These are phyloP conservation scores for Crucibulum laeve DNA, from an alignment of 768 basidiomycete species.

Conservation along the genomic window DNA sequence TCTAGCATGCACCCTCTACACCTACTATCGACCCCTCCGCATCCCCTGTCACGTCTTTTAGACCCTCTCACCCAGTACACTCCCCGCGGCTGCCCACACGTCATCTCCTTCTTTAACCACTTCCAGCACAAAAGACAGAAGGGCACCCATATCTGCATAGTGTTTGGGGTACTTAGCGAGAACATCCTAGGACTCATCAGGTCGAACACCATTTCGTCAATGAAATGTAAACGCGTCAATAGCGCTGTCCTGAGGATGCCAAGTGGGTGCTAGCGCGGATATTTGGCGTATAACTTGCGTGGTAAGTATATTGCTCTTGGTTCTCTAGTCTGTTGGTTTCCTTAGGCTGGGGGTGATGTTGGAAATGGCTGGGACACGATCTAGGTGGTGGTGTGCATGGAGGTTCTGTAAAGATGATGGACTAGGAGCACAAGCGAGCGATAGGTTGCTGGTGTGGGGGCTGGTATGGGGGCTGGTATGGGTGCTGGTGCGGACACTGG, in stretches of 20 bases:
- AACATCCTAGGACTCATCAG: slow-evolving; percentile 95
- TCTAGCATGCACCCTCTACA: slow-evolving; percentile 83
- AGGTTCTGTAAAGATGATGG: too few relatives aligned
- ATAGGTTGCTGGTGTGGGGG: too few relatives aligned
- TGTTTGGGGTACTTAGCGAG: slow-evolving; percentile 97
- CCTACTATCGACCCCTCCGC: slow-evolving; percentile 46
- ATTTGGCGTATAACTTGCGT: slow-evolving; percentile 96
- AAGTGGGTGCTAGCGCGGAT: slow-evolving; percentile 93
- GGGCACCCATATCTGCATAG: slow-evolving; percentile 98
- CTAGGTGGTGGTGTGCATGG: too few relatives aligned
- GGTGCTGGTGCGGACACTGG: too few relatives aligned
- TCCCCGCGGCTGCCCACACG: slow-evolving; percentile 88
- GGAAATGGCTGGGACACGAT: too few relatives aligned
- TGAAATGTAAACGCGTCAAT: slow-evolving; percentile 97
- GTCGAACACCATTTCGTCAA: slow-evolving; percentile 97
- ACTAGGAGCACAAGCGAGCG: too few relatives aligned
- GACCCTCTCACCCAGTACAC: slow-evolving; percentile 56
- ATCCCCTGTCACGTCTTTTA: slow-evolving; percentile 45
- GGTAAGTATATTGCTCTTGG: slow-evolving; percentile 40
- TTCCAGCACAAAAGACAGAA: slow-evolving; percentile 96
- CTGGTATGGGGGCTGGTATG: too few relatives aligned
- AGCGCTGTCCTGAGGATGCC: slow-evolving; percentile 95
- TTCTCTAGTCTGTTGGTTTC: too few relatives aligned
- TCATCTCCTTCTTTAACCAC: slow-evolving; percentile 96
- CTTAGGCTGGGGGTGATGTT: too few relatives aligned